A percentile compares a stretch with the other conserved stretches of the same genome.
phyloP scores from a whole-genome alignment of 345 rosid genomes.

The Pistacia integerrima region DNA sequence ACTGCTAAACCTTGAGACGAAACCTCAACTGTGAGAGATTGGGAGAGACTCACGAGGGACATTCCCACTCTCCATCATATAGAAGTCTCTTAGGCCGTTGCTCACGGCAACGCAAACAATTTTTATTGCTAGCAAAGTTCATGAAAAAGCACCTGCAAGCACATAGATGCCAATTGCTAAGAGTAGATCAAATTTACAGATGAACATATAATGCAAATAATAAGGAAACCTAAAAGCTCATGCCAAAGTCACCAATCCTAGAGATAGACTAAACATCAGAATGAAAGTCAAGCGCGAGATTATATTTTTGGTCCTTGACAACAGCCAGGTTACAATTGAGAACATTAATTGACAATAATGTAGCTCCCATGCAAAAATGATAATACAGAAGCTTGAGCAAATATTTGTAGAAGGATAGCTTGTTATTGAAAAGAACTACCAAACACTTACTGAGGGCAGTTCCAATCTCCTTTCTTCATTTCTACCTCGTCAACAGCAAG shows the following conservation, averaged over 20 bases:
- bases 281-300: not conserved
- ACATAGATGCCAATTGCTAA: constrained; percentile 18
- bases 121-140: constrained; percentile 85
- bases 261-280: not conserved
- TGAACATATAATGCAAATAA: constrained; percentile 6
- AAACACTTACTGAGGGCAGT: constrained; percentile 57
- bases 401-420: not conserved
- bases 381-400: not conserved
- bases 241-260: not conserved
- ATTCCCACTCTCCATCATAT: constrained; percentile 90
- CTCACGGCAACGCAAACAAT: constrained; percentile 60
- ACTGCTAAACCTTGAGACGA: not conserved
- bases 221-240: not conserved
- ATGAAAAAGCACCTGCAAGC: constrained; percentile 79
- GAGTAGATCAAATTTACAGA: constrained; percentile 1
- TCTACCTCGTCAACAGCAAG: constrained; percentile 35
- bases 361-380: not conserved
- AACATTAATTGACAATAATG: not conserved
- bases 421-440: no score
- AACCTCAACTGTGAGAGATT: constrained; percentile 1
- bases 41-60: constrained; percentile 66
- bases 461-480: constrained; percentile 90
- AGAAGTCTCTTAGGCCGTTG: constrained; percentile 63
- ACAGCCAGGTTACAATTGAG: not conserved
- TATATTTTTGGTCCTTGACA: not conserved